Percentiles rank a stretch among this genome's conserved stretches.
phyloP scores from a whole-genome alignment of 2,329 filamentous ascomycete species.

The Penicillium vulpinum region DNA sequence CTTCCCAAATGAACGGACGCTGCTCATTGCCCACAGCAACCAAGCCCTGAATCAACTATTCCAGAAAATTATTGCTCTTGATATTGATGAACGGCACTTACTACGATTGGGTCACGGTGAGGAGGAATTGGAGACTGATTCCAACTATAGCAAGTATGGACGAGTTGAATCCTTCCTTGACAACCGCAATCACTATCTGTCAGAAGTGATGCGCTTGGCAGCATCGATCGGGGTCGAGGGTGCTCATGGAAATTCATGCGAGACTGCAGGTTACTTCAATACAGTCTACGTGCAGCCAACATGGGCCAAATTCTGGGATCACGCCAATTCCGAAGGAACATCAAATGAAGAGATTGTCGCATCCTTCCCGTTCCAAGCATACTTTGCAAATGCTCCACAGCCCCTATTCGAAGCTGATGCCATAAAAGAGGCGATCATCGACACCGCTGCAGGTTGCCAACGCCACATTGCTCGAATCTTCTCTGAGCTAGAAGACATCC shows the following conservation, averaged over 20 bases:
- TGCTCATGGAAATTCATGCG: slow-evolving; percentile 92
- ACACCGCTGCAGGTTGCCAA: slow-evolving; percentile 81
- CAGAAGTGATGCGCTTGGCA: slow-evolving; percentile 83
- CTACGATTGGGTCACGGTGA: slow-evolving; percentile 92
- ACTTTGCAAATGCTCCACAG: slow-evolving; percentile 84
- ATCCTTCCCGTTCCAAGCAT: slow-evolving; percentile 83
- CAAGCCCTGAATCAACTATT: slow-evolving; percentile 97
- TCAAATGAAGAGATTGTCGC: slow-evolving; percentile 64
- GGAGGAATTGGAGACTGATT: slow-evolving; percentile 83
- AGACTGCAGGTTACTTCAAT: slow-evolving; percentile 97
- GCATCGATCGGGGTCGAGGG: slow-evolving; percentile 82
- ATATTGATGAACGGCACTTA: slow-evolving; percentile 93
- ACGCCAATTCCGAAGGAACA: slow-evolving; percentile 56
- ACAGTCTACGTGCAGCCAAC: slow-evolving; percentile 84
- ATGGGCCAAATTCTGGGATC: slow-evolving; percentile 81
- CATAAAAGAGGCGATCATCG: slow-evolving; percentile 66
- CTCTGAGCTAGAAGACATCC: slow-evolving; percentile 84
- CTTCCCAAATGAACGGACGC: slow-evolving; percentile 86
- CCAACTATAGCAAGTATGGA: slow-evolving; percentile 89
- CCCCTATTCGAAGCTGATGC: slow-evolving; percentile 72
- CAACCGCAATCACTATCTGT: slow-evolving; percentile 74
- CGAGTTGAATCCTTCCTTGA: slow-evolving; percentile 94
- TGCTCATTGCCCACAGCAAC: slow-evolving; percentile 94
- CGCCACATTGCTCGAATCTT: slow-evolving; percentile 88
- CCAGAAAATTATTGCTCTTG: slow-evolving; percentile 92